phyloP scores from a whole-genome alignment of 1,284 basidiomycete genomes.

The Abortiporus biennis region DNA sequence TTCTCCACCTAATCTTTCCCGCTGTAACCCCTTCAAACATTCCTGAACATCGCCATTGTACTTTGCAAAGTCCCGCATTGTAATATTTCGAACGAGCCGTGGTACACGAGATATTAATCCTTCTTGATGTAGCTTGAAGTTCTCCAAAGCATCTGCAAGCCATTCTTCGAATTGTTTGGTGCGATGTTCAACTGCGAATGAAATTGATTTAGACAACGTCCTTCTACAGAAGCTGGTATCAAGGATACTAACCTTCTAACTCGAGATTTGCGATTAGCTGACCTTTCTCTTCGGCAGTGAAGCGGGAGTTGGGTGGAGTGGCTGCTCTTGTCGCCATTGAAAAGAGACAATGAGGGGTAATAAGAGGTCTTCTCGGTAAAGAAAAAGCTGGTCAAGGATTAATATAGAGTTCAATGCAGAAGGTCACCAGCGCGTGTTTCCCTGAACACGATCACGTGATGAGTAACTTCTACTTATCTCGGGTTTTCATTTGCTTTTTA shows the following conservation, averaged over 20 bases:
- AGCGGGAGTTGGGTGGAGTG: no score
- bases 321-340: no score
- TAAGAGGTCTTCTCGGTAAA: no score
- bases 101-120: constrained; percentile 70
- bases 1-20: constrained; percentile 36
- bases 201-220: background rate
- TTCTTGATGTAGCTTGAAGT: constrained; percentile 66
- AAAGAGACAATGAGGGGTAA: no score
- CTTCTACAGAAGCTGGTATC: constrained; percentile 8
- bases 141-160: constrained; percentile 63
- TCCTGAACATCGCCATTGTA: constrained; percentile 69
- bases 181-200: constrained; percentile 56
- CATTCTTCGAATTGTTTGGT: constrained; percentile 65
- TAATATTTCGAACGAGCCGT: constrained; percentile 61
- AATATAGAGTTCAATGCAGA: no score
- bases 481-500: no score
- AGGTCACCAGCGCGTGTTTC: no score
- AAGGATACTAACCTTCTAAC: constrained; percentile 54
- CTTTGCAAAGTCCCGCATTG: constrained; percentile 72
- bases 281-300: constrained; percentile 57
- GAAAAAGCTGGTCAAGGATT: no score
- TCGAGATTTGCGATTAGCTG: constrained; percentile 73
- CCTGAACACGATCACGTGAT: no score
- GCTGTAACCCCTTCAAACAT: constrained; percentile 59
- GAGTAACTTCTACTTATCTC: no score